Evolutionary conservation across 768 basidiomycete species (phyloP).

Genomic region (Lactarius tabidus): DNA sequence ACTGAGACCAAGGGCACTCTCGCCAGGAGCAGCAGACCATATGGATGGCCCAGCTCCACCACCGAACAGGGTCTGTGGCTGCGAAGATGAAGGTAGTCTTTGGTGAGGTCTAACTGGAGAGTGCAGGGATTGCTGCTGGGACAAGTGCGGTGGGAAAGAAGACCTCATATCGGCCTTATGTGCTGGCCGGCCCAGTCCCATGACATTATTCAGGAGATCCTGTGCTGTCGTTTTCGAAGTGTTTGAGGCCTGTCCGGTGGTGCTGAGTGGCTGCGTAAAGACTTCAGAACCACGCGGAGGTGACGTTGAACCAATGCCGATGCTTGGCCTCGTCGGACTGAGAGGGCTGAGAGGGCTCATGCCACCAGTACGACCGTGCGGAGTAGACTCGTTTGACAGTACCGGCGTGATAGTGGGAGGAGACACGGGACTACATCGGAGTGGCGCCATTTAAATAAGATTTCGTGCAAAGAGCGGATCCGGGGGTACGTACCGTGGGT

Average conservation of each 20-base stretch:
- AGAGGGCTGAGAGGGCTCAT: constrained; percentile 20
- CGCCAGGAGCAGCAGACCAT: constrained; percentile 60
- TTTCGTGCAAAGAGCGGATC: background rate
- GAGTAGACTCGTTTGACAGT: constrained; percentile 14
- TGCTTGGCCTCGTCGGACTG: constrained; percentile 9
- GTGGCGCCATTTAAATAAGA: background rate
- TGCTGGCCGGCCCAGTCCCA: constrained; percentile 35
- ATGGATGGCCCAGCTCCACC: constrained; percentile 47
- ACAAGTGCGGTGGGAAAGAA: constrained; percentile 17
- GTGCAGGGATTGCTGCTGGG: constrained; percentile 13
- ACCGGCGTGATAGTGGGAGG: constrained; percentile 16
- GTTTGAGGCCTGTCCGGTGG: constrained; percentile 17
- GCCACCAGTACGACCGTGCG: constrained; percentile 8
- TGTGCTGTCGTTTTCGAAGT: constrained; percentile 52
- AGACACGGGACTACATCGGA: constrained; percentile 8
- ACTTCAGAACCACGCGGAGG: constrained; percentile 28
- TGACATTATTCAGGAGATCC: constrained; percentile 58
- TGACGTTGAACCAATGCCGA: constrained; percentile 30
- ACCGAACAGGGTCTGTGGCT: constrained; percentile 50
- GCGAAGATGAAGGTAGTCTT: constrained; percentile 33
- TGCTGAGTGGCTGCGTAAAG: constrained; percentile 26
- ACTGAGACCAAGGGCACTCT: constrained; percentile 29
- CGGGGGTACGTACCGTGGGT: constrained; percentile 47
- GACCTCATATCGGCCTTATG: constrained; percentile 22
- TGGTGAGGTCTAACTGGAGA: constrained; percentile 21